These are phyloP conservation scores for Solanum ahanhuiri DNA, from an alignment of 257 asterid genomes.

Conservation along the genomic window DNA sequence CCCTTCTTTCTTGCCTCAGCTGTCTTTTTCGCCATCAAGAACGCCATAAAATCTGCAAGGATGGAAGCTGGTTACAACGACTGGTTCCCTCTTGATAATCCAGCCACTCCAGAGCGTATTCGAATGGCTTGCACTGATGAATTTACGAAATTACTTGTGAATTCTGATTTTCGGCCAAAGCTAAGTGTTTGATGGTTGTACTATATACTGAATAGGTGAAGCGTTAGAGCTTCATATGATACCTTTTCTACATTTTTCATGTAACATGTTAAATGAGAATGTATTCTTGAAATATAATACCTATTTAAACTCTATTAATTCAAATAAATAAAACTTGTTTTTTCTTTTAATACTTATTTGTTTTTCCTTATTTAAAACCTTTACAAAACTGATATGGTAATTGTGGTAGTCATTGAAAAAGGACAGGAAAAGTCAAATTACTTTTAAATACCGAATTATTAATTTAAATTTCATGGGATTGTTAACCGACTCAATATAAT, in stretches of 20 bases:
- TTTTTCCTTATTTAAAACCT: too few relatives aligned
- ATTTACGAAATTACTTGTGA: slow-evolving; percentile 37
- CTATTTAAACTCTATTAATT: too few relatives aligned
- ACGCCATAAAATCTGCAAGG: slow-evolving; percentile 75
- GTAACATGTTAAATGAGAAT: background rate
- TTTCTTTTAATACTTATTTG: too few relatives aligned
- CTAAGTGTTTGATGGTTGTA: slow-evolving; percentile 38
- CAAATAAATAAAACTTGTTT: too few relatives aligned
- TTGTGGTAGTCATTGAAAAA: too few relatives aligned
- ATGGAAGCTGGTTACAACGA: slow-evolving; percentile 53
- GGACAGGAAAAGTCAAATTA: too few relatives aligned
- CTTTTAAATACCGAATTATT: too few relatives aligned
- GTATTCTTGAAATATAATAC: background rate
- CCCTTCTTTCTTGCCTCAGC: slow-evolving; percentile 85
- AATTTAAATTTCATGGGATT: too few relatives aligned
- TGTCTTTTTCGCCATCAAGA: slow-evolving; percentile 79
- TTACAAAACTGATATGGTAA: too few relatives aligned
- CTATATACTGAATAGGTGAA: background rate
- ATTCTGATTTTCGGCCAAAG: slow-evolving; percentile 48
- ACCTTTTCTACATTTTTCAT: background rate
- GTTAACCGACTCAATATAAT: too few relatives aligned
- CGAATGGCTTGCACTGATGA: slow-evolving; percentile 90
- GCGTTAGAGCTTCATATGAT: background rate
- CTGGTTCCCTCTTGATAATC: slow-evolving; percentile 88
- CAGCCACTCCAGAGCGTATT: slow-evolving; percentile 95